Conservation (phyloP, 2,329 filamentous ascomycete genomes). For the Xylariaceae sp. region DNA sequence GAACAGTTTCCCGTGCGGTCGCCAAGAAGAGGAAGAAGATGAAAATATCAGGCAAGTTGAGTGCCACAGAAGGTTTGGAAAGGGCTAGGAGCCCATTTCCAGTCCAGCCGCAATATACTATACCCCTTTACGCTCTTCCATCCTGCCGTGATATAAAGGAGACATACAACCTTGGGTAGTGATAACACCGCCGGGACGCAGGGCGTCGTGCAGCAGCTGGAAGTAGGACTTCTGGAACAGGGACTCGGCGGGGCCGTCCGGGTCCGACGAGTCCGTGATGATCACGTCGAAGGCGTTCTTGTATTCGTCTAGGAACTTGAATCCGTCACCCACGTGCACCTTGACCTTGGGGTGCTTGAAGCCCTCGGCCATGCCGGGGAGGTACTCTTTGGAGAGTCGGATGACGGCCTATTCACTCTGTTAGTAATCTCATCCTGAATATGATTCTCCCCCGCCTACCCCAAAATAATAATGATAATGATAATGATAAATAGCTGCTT, state of each 20-base stretch:
- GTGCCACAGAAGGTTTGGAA: no score
- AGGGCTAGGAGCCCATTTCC: slow-evolving; percentile 27
- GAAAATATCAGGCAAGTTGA: not conserved
- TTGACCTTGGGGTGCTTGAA: slow-evolving; percentile 94
- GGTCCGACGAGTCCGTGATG: slow-evolving; percentile 98
- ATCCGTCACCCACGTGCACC: slow-evolving; percentile 93
- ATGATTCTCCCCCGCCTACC: no score
- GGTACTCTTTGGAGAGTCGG: slow-evolving; percentile 96
- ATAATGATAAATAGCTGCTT: not conserved
- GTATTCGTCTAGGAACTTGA: slow-evolving; percentile 97
- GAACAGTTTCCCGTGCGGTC: not conserved
- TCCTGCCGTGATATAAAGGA: slow-evolving; percentile 61
- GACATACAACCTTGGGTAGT: slow-evolving; percentile 99
- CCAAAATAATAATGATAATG: no score
- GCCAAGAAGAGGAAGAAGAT: not conserved
- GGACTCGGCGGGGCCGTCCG: slow-evolving; percentile 92
- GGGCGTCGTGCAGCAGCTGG: slow-evolving; percentile 85
- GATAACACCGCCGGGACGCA: slow-evolving; percentile 95
- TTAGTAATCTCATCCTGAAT: not conserved
- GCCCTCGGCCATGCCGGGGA: slow-evolving; percentile 90
- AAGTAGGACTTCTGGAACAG: slow-evolving; percentile 99
- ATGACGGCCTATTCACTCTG: slow-evolving; percentile 74
- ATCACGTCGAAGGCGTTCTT: slow-evolving; percentile 99
- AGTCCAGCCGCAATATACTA: slow-evolving; percentile 31
- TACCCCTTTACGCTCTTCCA: slow-evolving; percentile 30